Evolutionary conservation across 176 grass and related monocot genomes (phyloP).

Genomic region (Hordeum marinum): DNA sequence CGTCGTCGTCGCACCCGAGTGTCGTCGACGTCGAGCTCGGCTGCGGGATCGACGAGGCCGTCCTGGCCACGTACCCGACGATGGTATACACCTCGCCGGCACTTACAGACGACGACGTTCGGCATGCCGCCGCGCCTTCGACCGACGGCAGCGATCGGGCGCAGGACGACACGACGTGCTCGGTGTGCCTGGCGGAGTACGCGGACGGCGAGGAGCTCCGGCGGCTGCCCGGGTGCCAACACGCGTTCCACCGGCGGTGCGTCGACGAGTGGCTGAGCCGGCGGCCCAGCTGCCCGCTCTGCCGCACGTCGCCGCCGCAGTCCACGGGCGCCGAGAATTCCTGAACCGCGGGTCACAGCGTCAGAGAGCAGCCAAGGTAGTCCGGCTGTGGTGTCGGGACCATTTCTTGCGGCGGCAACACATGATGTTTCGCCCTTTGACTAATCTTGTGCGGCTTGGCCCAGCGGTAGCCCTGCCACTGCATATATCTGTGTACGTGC

Average conservation of each 20-base stretch:
- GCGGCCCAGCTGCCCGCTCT: no score
- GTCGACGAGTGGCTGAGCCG: conserved; percentile 47
- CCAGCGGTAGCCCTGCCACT: no score
- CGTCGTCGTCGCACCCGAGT: neutral
- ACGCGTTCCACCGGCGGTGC: conserved; percentile 50
- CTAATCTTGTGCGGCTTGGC: no score
- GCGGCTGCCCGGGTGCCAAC: conserved; percentile 37
- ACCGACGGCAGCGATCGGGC: no score
- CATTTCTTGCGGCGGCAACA: no score
- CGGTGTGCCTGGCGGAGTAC: conserved; percentile 46
- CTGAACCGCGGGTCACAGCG: neutral
- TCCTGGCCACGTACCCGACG: conserved; percentile 16
- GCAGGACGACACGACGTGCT: neutral
- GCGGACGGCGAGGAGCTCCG: conserved; percentile 36
- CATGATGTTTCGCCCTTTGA: no score
- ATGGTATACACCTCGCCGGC: neutral
- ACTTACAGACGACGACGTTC: neutral
- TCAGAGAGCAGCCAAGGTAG: neutral
- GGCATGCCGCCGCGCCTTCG: no score
- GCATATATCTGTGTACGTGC: no score
- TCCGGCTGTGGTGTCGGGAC: no score
- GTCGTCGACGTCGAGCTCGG: conserved; percentile 17
- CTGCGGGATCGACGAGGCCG: conserved; percentile 25
- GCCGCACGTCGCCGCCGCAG: conserved; percentile 33
- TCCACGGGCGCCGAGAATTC: neutral